phyloP scores from a whole-genome alignment of 1,284 basidiomycete genomes.

The Trichosporon sp. region DNA sequence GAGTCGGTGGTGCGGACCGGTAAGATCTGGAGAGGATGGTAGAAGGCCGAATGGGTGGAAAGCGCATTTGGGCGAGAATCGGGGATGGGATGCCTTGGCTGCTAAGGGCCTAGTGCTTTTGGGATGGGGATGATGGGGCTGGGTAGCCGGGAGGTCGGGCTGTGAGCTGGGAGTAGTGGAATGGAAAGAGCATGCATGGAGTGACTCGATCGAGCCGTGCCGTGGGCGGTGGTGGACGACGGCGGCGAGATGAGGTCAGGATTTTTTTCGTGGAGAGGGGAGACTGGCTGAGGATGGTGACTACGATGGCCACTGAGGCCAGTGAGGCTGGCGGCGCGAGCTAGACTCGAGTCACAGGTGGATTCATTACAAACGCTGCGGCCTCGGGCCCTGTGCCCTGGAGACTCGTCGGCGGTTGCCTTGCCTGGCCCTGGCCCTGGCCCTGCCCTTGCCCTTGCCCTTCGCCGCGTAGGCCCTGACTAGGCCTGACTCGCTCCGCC shows the following conservation, averaged over 20 bases:
- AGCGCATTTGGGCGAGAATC: not conserved
- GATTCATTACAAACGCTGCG: not conserved
- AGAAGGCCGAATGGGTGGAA: constrained; percentile 5
- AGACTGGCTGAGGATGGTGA: not conserved
- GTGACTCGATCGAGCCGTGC: not conserved
- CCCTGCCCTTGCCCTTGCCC: not conserved
- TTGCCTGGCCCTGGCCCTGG: not conserved
- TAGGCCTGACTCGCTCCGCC: too few relatives aligned
- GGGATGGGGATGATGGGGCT: not conserved
- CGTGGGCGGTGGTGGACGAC: not conserved
- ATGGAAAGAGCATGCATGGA: not conserved
- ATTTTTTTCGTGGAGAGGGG: constrained; percentile 4
- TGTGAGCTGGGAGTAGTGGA: not conserved
- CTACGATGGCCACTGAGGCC: not conserved
- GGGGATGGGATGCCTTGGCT: not conserved
- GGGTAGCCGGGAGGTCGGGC: not conserved
- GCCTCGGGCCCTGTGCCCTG: not conserved
- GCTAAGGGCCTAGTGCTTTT: constrained; percentile 5
- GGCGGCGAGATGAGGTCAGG: constrained; percentile 1
- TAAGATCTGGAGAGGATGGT: not conserved
- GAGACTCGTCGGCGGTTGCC: not conserved
- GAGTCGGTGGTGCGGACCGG: constrained; percentile 1
- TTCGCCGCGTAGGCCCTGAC: not conserved
- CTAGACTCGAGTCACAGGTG: not conserved
- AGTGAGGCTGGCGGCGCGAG: not conserved